Conservation (phyloP, 768 basidiomycete species). For the Boletales sp. region DNA sequence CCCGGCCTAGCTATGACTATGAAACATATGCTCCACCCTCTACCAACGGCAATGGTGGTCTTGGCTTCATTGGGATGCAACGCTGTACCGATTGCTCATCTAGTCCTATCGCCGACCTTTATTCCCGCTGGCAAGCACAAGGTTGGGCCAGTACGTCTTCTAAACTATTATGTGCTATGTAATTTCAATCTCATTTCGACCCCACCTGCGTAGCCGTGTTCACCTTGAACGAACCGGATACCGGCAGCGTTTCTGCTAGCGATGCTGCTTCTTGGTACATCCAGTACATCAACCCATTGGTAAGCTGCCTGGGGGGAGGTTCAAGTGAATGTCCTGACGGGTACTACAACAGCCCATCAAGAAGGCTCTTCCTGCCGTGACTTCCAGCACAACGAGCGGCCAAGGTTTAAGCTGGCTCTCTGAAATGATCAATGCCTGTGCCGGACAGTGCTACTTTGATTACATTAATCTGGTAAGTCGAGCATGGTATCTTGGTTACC, state of each 20-base stretch:
- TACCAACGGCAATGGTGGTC: slow-evolving; percentile 34
- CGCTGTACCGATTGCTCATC: slow-evolving; percentile 33
- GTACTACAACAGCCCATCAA: background rate
- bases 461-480: slow-evolving; percentile 33
- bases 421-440: slow-evolving; percentile 34
- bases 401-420: slow-evolving; percentile 36
- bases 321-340: no score
- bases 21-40: slow-evolving; percentile 35
- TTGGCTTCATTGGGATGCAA: slow-evolving; percentile 20
- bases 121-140: slow-evolving; percentile 30
- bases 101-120: slow-evolving; percentile 32
- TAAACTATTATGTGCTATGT: background rate
- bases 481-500: background rate
- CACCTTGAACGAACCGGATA: slow-evolving; percentile 36
- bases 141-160: slow-evolving; percentile 30
- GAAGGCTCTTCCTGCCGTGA: slow-evolving; percentile 37
- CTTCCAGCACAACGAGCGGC: slow-evolving; percentile 31
- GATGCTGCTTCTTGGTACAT: slow-evolving; percentile 37
- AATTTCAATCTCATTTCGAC: slow-evolving; percentile 3
- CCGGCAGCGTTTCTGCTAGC: slow-evolving; percentile 24
- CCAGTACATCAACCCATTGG: slow-evolving; percentile 34
- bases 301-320: slow-evolving; percentile 8
- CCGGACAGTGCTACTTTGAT: slow-evolving; percentile 32
- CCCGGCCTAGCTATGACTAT: slow-evolving; percentile 24
- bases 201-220: slow-evolving; percentile 32